Evolutionary conservation across 495 filamentous ascomycete genomes (phyloP), one percentile per base, ranked within the genome.

Genomic region (Penicillium waksmanii): DNA sequence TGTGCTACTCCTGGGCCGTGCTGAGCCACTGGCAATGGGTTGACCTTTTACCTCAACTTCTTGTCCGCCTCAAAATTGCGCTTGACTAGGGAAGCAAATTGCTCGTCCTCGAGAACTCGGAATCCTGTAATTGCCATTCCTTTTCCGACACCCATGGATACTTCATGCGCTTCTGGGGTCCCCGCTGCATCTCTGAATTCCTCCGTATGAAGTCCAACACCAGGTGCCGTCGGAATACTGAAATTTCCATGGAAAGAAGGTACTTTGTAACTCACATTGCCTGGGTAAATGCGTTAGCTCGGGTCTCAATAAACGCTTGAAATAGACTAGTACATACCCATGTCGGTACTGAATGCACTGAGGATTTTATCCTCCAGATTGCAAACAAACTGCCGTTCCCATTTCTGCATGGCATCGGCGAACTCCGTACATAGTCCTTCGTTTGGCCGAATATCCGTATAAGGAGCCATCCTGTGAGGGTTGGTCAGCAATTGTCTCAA

Each of bases 241-340:
- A 86, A 86, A 1, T 76, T 73, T 1, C 80, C 82, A 58, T 87
- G 84, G 68, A 87, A 85, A 2, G 82, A 79, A 4, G 84, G 84
- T 18, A 83, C 76, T 50, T 76, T 72, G 38, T 86, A 82, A 8
- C 80, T 82, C 1, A 87, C 83, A 53, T 87, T 82, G 1, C 83
- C 84, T 84, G 74, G 71, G 42, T 18, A 13, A 40, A 44, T 42
- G 0, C 8, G 17, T 18, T 19, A n/a, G n/a, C 3, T 0, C 3
- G 21, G 3, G 36, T 3, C 11, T 38, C 36, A 9, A 38, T 1
- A 38, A 38, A 13, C 2, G 0, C 5, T 38, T 13, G 36, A 38
- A 2, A 36, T 38, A 38, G 2, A 1, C 5, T 12, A 2, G 10
- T 4, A 1, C 58, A 25, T 65, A 73, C 63, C 75, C 71, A 77